These are phyloP conservation scores for Sclerotinia spermophila DNA, from an alignment of 2,329 filamentous ascomycete species.

Conservation along the genomic window DNA sequence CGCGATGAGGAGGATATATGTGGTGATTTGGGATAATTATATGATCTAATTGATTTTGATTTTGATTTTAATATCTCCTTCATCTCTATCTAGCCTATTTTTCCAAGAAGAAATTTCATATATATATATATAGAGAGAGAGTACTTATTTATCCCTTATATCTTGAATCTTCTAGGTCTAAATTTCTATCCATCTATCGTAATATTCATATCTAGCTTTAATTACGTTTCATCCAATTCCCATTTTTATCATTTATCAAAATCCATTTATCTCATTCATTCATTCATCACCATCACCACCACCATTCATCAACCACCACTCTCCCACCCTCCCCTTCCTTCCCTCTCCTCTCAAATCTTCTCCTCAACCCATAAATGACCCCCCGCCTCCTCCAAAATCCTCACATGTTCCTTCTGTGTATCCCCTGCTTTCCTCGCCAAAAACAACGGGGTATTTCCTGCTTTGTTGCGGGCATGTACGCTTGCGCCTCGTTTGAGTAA, in stretches of 20 bases:
- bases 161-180: no score
- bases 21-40: no score
- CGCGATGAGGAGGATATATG: no score
- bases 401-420: conserved; percentile 44
- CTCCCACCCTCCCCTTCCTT: not conserved
- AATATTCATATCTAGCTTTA: not conserved
- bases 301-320: not conserved
- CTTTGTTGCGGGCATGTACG: conserved; percentile 62
- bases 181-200: no score
- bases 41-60: no score
- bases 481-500: conserved; percentile 57
- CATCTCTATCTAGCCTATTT: no score
- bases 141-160: no score
- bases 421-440: conserved; percentile 58
- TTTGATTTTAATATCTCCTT: no score
- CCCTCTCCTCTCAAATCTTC: conserved; percentile 24
- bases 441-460: conserved; percentile 63
- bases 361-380: conserved; percentile 57
- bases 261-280: not conserved
- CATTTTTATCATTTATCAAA: not conserved
- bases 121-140: no score
- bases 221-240: not conserved
- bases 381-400: conserved; percentile 55
- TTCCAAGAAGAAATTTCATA: no score
- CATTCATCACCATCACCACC: not conserved